Percentiles rank a stretch among this genome's conserved stretches.
Evolutionary conservation across 2,329 filamentous ascomycete genomes (phyloP).

Genomic region (Ophiostoma sp.): DNA sequence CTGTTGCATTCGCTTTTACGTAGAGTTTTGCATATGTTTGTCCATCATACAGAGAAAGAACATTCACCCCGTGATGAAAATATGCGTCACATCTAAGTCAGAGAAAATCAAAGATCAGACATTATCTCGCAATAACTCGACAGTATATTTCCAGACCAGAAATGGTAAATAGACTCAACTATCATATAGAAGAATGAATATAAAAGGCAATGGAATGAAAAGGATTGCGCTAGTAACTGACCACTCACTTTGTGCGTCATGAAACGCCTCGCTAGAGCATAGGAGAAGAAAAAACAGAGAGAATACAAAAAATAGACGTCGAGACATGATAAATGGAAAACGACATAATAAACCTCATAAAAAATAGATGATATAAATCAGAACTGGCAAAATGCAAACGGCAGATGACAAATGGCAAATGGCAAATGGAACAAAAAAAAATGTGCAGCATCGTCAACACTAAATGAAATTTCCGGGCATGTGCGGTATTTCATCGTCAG

Average conservation of each 20-base stretch:
- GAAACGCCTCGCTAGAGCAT: background rate
- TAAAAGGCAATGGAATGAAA: background rate
- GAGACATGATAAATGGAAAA: background rate
- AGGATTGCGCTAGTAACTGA: background rate
- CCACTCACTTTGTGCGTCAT: background rate
- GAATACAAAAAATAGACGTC: background rate
- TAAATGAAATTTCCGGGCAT: conserved; percentile 1
- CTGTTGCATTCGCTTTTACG: no score
- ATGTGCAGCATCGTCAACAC: background rate
- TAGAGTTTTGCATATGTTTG: no score
- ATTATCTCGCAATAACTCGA: no score
- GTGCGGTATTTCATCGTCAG: background rate
- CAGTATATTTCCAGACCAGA: no score
- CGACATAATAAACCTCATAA: background rate
- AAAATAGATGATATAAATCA: background rate
- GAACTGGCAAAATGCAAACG: background rate
- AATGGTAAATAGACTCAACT: background rate
- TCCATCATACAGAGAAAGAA: no score
- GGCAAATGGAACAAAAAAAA: background rate
- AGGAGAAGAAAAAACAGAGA: background rate
- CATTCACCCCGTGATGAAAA: no score
- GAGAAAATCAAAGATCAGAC: no score
- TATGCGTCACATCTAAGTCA: no score
- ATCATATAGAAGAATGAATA: background rate
- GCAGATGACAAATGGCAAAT: background rate